phyloP scores from a whole-genome alignment of 2,329 filamentous ascomycete species.

The Fusarium domesticum region DNA sequence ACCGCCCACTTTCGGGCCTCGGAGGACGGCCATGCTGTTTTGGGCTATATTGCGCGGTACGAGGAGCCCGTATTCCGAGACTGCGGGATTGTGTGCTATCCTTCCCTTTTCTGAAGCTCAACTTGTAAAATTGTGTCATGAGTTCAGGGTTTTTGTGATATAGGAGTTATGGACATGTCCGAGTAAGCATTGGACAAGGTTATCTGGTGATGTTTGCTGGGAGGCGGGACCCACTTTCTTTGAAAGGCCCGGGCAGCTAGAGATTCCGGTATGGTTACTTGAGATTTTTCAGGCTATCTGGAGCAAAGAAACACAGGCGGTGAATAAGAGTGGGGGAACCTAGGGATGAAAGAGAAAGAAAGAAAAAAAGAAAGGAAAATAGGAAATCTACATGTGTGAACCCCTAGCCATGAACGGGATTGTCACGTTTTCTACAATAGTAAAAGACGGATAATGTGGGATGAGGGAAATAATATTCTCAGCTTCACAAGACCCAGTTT shows the following conservation, averaged over 20 bases:
- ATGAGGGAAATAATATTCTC: background rate
- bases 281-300: background rate
- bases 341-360: background rate
- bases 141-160: background rate
- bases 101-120: too few relatives aligned
- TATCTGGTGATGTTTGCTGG: background rate
- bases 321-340: too few relatives aligned
- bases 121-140: background rate
- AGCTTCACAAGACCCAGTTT: background rate
- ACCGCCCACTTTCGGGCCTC: background rate
- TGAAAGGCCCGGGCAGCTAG: background rate
- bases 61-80: background rate
- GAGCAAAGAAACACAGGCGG: background rate
- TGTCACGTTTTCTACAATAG: background rate
- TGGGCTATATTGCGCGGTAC: background rate
- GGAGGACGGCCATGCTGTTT: background rate
- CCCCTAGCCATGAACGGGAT: background rate
- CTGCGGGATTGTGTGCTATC: too few relatives aligned
- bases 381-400: background rate
- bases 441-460: background rate
- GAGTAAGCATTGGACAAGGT: background rate
- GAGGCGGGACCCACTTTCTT: background rate
- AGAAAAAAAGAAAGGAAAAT: background rate
- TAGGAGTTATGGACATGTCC: background rate
- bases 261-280: background rate